These are phyloP conservation scores for Betula pendula DNA, from an alignment of 306 rosid genomes.

Conservation along the genomic window DNA sequence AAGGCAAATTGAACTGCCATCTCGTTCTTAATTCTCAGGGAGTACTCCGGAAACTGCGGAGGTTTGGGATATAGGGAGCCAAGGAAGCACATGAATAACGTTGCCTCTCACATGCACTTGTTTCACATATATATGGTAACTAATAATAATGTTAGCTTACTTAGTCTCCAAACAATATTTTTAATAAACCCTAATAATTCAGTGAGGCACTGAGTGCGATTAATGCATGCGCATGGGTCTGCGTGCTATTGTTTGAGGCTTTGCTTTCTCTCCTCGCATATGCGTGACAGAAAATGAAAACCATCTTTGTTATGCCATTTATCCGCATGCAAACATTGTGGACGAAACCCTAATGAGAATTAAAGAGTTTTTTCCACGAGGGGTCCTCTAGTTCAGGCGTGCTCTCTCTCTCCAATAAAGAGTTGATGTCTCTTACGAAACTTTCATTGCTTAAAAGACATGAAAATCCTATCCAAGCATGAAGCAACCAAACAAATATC, in stretches of 20 bases:
- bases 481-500: slow-evolving; percentile 19
- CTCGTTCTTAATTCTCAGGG: too few relatives aligned
- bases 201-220: slow-evolving; percentile 17
- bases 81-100: slow-evolving; percentile 26
- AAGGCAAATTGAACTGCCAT: slow-evolving; percentile 14
- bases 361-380: slow-evolving; percentile 8
- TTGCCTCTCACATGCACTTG: not conserved
- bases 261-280: slow-evolving; percentile 3
- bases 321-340: slow-evolving; percentile 2
- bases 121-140: not conserved
- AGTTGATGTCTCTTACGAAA: slow-evolving; percentile 39
- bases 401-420: slow-evolving; percentile 27
- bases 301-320: not conserved
- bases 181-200: slow-evolving; percentile 26
- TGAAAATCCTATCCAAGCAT: slow-evolving; percentile 54
- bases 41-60: slow-evolving; percentile 32
- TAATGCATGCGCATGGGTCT: slow-evolving; percentile 40
- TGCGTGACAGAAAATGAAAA: not conserved
- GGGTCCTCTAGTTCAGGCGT: slow-evolving; percentile 24
- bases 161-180: slow-evolving; percentile 23
- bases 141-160: slow-evolving; percentile 23
- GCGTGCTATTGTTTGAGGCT: slow-evolving; percentile 8
- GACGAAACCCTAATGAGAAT: slow-evolving; percentile 5
- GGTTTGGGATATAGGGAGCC: slow-evolving; percentile 22
- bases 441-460: slow-evolving; percentile 56